Evolutionary conservation across 805 yeast species (phyloP).

Genomic region (Brettanomyces naardenensis): DNA sequence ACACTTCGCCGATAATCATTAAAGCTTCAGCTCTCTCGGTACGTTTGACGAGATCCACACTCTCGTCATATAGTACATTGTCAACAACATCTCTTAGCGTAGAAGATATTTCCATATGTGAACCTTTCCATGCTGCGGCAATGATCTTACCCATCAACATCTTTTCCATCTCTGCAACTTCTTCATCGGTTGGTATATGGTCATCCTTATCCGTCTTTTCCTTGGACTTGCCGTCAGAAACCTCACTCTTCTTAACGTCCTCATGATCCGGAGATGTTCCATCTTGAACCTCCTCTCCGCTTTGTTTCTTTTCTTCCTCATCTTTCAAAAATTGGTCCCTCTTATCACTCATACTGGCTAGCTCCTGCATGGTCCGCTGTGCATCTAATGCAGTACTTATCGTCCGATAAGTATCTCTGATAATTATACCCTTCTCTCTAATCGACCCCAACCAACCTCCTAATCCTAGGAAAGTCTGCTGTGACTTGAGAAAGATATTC

Average conservation of each 20-base stretch:
- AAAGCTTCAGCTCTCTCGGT: slow-evolving; percentile 74
- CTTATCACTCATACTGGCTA: slow-evolving; percentile 62
- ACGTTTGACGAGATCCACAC: slow-evolving; percentile 52
- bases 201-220: slow-evolving; percentile 17
- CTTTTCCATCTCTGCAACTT: slow-evolving; percentile 69
- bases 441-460: slow-evolving; percentile 76
- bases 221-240: slow-evolving; percentile 16
- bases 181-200: slow-evolving; percentile 43
- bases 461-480: slow-evolving; percentile 71
- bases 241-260: background rate
- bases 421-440: slow-evolving; percentile 76
- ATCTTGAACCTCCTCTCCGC: background rate
- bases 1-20: slow-evolving; percentile 60
- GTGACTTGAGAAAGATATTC: slow-evolving; percentile 60
- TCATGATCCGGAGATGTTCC: background rate
- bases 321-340: slow-evolving; percentile 21
- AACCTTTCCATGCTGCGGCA: slow-evolving; percentile 93
- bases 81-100: slow-evolving; percentile 81
- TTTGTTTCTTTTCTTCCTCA: slow-evolving; percentile 17
- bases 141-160: slow-evolving; percentile 80
- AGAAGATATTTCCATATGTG: slow-evolving; percentile 76
- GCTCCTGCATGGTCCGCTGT: slow-evolving; percentile 66
- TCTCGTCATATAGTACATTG: slow-evolving; percentile 61
- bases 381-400: slow-evolving; percentile 84
- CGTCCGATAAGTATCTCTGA: slow-evolving; percentile 77